These are phyloP conservation scores for Blastobotrys parvus DNA, from an alignment of 805 yeast species.

Conservation along the genomic window DNA sequence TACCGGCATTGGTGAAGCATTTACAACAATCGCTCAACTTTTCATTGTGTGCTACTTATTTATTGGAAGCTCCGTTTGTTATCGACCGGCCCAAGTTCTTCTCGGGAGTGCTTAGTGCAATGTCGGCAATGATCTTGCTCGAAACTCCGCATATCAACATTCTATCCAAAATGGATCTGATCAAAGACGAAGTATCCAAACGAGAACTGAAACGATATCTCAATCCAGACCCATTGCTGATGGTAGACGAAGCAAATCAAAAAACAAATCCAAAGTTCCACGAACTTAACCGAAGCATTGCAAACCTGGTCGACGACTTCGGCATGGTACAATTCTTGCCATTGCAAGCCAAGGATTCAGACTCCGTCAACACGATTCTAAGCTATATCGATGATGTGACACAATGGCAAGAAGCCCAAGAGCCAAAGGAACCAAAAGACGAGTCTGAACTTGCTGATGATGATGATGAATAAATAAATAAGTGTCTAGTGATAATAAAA, in stretches of 20 bases:
- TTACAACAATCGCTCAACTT: slow-evolving; percentile 71
- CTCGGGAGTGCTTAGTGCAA: slow-evolving; percentile 91
- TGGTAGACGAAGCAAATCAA: slow-evolving; percentile 44
- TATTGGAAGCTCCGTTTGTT: slow-evolving; percentile 90
- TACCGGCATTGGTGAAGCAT: slow-evolving; percentile 84
- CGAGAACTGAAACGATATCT: slow-evolving; percentile 74
- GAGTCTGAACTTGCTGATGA: slow-evolving; percentile 31
- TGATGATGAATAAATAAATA: background rate
- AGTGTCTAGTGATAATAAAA: background rate
- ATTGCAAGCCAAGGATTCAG: slow-evolving; percentile 67
- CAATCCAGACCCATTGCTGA: slow-evolving; percentile 82
- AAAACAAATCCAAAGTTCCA: slow-evolving; percentile 56
- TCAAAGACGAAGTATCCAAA: slow-evolving; percentile 68
- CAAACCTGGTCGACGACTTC: slow-evolving; percentile 88
- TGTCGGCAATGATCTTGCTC: slow-evolving; percentile 94
- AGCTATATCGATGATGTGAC: slow-evolving; percentile 94
- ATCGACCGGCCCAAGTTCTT: slow-evolving; percentile 87
- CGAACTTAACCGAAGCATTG: slow-evolving; percentile 70
- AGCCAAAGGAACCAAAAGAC: slow-evolving; percentile 92
- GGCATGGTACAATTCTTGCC: slow-evolving; percentile 98
- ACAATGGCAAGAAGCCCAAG: slow-evolving; percentile 95
- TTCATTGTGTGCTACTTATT: slow-evolving; percentile 84
- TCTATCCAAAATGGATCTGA: slow-evolving; percentile 76
- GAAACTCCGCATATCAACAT: slow-evolving; percentile 94
- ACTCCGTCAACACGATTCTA: slow-evolving; percentile 69